Evolutionary conservation across 2,329 filamentous ascomycete genomes (phyloP).

Genomic region (Cordyceps tenuipes): DNA sequence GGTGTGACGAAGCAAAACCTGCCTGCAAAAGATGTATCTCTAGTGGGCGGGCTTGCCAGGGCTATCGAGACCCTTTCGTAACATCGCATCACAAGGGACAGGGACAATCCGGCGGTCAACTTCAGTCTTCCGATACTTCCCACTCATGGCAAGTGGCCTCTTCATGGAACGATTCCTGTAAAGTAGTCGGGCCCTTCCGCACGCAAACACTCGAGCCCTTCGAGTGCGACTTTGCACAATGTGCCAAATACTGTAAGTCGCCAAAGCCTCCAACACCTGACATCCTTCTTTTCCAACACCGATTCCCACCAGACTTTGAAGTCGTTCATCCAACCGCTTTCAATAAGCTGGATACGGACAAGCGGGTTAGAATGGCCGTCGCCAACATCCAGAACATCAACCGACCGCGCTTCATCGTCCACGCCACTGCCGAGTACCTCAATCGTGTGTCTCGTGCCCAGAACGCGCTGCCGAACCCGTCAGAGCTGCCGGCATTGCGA

Average conservation of each 20-base stretch:
- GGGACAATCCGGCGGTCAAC: not conserved
- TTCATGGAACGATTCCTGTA: not conserved
- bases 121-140: not conserved
- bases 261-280: not conserved
- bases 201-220: not conserved
- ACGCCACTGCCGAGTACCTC: not conserved
- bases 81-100: not conserved
- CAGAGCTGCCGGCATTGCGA: not conserved
- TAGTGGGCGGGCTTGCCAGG: not conserved
- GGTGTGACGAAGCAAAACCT: not conserved
- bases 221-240: constrained; percentile 6
- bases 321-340: not conserved
- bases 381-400: not conserved
- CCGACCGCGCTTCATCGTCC: constrained; percentile 5
- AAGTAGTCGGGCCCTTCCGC: not conserved
- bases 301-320: not conserved
- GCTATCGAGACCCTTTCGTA: constrained; percentile 2
- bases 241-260: not conserved
- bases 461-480: not conserved
- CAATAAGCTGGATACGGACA: not conserved
- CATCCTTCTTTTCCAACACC: not conserved
- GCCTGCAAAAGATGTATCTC: not conserved
- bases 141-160: not conserved
- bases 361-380: not conserved
- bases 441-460: not conserved